These are phyloP conservation scores for Ogataea methanolica DNA, from an alignment of 805 yeast species.

Conservation along the genomic window DNA sequence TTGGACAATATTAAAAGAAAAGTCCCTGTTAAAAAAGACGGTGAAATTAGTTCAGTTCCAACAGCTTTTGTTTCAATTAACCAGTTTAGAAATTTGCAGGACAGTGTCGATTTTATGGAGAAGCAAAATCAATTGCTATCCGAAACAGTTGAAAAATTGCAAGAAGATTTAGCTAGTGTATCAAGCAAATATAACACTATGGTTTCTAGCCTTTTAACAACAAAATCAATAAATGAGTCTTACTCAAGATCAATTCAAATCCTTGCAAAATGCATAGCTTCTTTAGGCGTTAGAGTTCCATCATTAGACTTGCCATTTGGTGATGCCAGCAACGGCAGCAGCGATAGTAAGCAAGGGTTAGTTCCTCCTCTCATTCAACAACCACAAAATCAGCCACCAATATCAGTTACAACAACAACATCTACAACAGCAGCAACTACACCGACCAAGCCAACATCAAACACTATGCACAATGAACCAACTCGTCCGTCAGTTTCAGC, in stretches of 20 bases:
- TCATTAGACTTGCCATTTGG: slow-evolving; percentile 49
- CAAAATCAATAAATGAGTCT: slow-evolving; percentile 55
- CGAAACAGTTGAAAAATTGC: slow-evolving; percentile 31
- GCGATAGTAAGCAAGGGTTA: not conserved
- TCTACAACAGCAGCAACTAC: too few species aligned
- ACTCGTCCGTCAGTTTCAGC: not conserved
- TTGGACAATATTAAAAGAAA: slow-evolving; percentile 86
- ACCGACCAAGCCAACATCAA: too few species aligned
- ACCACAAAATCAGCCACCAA: too few species aligned
- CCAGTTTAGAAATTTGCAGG: slow-evolving; percentile 23
- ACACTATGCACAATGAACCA: too few species aligned
- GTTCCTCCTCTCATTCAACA: not conserved
- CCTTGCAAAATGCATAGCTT: slow-evolving; percentile 44
- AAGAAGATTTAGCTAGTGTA: slow-evolving; percentile 36
- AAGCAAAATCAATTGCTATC: slow-evolving; percentile 24
- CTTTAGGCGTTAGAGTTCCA: slow-evolving; percentile 66
- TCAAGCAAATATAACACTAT: slow-evolving; percentile 60
- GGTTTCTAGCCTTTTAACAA: slow-evolving; percentile 53
- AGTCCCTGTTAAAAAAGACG: slow-evolving; percentile 45
- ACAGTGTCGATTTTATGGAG: slow-evolving; percentile 27
- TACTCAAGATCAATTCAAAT: slow-evolving; percentile 47
- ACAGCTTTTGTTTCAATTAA: slow-evolving; percentile 17
- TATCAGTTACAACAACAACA: too few species aligned
- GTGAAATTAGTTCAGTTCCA: slow-evolving; percentile 7
- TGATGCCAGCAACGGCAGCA: slow-evolving; percentile 8